Evolutionary conservation across 192 early-diverging fungal species (phyloP).

Genomic region (Glomus cerebriforme): DNA sequence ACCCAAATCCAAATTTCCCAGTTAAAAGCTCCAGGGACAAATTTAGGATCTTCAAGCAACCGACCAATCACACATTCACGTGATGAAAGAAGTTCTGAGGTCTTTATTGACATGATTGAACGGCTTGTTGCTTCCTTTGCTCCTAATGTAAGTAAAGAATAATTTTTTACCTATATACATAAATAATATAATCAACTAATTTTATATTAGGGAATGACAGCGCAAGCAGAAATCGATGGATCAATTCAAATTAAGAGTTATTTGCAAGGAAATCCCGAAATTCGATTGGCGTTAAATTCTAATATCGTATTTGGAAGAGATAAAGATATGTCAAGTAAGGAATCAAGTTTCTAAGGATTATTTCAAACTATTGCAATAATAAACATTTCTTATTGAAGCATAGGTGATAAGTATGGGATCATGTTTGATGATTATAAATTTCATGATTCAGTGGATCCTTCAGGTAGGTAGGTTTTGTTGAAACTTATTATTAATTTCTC

Average conservation of each 20-base stretch:
- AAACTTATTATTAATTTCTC: not conserved
- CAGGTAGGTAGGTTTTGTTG: conserved; percentile 17
- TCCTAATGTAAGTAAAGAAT: conserved; percentile 15
- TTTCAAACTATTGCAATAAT: not conserved
- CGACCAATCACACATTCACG: conserved; percentile 6
- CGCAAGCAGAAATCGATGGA: conserved; percentile 21
- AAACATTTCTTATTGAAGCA: not conserved
- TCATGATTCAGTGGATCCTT: conserved; percentile 22
- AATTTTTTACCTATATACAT: too few species aligned
- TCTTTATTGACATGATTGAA: conserved; percentile 31
- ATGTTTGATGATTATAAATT: conserved; percentile 25
- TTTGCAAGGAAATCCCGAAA: conserved; percentile 17
- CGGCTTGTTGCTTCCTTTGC: conserved; percentile 15
- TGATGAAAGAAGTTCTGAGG: conserved; percentile 1
- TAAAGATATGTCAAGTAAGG: not conserved
- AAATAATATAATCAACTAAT: not conserved
- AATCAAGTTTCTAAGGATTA: not conserved
- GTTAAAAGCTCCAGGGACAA: not conserved
- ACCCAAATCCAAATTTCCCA: not conserved
- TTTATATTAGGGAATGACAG: conserved; percentile 31
- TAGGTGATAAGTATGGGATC: conserved; percentile 15
- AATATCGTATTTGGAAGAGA: conserved; percentile 6
- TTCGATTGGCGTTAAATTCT: not conserved
- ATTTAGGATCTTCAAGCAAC: not conserved
- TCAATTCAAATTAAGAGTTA: conserved; percentile 25